phyloP scores from a whole-genome alignment of 2,329 filamentous ascomycete species.

The Didymella lethalis region DNA sequence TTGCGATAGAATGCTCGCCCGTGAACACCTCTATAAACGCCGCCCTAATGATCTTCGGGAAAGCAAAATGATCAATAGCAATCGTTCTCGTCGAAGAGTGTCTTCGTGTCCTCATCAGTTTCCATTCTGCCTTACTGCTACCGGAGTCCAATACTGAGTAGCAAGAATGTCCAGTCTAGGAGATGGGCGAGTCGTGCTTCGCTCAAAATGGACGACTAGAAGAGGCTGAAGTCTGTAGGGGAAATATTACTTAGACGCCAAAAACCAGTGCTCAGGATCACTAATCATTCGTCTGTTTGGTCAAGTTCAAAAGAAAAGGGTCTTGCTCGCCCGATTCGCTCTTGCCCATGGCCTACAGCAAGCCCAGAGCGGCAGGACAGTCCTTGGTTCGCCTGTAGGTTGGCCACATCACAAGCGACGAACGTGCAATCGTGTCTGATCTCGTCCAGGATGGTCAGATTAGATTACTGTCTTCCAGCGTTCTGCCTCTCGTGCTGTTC shows the following conservation, averaged over 20 bases:
- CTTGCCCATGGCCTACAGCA: background rate
- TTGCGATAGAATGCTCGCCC: constrained; percentile 15
- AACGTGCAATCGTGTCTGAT: background rate
- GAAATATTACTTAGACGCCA: constrained; percentile 12
- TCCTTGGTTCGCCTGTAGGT: background rate
- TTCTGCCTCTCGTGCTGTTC: constrained; percentile 60
- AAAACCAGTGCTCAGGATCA: background rate
- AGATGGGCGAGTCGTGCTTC: constrained; percentile 5
- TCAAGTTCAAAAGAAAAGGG: background rate
- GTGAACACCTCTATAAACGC: constrained; percentile 43
- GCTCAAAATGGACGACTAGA: constrained; percentile 15
- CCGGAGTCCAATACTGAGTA: constrained; percentile 1
- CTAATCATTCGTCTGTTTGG: background rate
- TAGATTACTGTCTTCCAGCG: constrained; percentile 17
- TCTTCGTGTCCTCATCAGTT: constrained; percentile 16
- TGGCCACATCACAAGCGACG: background rate
- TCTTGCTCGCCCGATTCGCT: background rate
- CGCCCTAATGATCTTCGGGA: constrained; percentile 33
- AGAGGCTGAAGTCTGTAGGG: constrained; percentile 15
- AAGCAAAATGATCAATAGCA: constrained; percentile 15
- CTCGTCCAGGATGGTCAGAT: background rate
- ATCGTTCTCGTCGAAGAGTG: constrained; percentile 13
- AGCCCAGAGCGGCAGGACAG: background rate
- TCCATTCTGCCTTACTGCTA: background rate
- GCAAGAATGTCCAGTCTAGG: constrained; percentile 4